Evolutionary conservation across 2,329 filamentous ascomycete genomes (phyloP), one percentile per base, ranked within the genome.

Genomic region (Aureobasidium sp.): DNA sequence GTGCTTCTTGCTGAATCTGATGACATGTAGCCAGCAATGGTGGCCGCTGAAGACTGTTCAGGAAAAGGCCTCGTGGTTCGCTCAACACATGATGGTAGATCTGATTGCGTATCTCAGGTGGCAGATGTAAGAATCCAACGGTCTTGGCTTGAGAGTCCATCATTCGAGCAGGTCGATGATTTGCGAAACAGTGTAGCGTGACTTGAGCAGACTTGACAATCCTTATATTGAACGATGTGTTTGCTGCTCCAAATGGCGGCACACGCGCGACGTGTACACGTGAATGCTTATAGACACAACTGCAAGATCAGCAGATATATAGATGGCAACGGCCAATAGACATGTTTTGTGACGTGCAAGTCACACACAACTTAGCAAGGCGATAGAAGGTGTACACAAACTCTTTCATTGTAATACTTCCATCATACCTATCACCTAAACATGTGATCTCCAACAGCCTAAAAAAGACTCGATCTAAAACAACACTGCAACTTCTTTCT

Each of bases 351-450:
- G 37, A 39, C 36, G 29, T 3, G 5, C 29, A 44, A 44, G 6
- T 57, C 53, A 57, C 54, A 14, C 5, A 29, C 14, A 47, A 16
- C 21, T 11, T n/a, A 13, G 25, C 11, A 58, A 37, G 16, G 7
- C 21, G 21, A 21, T 21, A 21, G 21, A 21, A 21, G 21, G 21
- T 21, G 21, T 21, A 21, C 21, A 21, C 21, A 21, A 21, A 47
- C 54, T 58, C 54, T 47, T 45, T 58, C 54, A 58, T 58, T 58
- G 54, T 45, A 47, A 47, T 58, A 47, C 41, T 25, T n/a, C 47
- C 54, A 37, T 3, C 54, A 29, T 58, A 58, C 54, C 53, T 58
- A 58, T 55, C 27, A 21, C 39, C 42, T 47, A 32, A 27, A 47
- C 42, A 58, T 37, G 25, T 41, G 10, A 47, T 47, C 54, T 58